phyloP scores from a whole-genome alignment of 352 stramenopile genomes.

The Pythium grandisporangium region DNA sequence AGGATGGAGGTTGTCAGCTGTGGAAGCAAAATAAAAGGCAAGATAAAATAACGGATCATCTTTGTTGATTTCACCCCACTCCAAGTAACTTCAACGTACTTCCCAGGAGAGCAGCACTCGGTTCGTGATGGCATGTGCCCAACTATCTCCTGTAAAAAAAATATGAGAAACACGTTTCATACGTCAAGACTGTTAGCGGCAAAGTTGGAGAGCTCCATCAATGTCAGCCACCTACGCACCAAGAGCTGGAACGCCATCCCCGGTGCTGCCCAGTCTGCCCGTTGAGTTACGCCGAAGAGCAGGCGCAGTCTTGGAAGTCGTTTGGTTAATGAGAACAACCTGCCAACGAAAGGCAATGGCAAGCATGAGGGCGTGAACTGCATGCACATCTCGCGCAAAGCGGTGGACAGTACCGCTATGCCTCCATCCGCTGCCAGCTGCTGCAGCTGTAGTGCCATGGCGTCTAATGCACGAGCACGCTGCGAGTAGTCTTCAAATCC shows the following conservation, averaged over 20 bases:
- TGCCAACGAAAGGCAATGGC: no score
- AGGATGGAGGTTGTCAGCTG: background rate
- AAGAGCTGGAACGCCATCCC: constrained; percentile 16
- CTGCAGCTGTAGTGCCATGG: constrained; percentile 62
- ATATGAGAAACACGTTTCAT: no score
- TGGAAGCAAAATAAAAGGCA: no score
- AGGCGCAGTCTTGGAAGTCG: constrained; percentile 40
- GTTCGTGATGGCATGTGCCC: constrained; percentile 56
- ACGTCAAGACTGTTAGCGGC: no score
- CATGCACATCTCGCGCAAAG: constrained; percentile 22
- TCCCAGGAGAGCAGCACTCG: constrained; percentile 59
- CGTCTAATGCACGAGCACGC: constrained; percentile 58
- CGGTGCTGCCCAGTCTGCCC: background rate
- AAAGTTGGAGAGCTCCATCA: no score
- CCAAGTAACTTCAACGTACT: constrained; percentile 15
- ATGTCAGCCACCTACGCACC: constrained; percentile 7
- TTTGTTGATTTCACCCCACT: no score
- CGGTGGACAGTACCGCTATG: background rate
- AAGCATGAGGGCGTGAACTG: background rate
- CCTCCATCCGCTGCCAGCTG: constrained; percentile 35
- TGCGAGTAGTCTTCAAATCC: constrained; percentile 66
- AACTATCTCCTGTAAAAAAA: constrained; percentile 43
- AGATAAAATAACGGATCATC: no score
- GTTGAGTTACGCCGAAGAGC: no score
- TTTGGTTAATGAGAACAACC: constrained; percentile 64